A percentile compares a stretch with the other conserved stretches of the same genome.
Evolutionary conservation across 352 stramenopile species (phyloP).

Genomic region (Globisporangium ultimum): DNA sequence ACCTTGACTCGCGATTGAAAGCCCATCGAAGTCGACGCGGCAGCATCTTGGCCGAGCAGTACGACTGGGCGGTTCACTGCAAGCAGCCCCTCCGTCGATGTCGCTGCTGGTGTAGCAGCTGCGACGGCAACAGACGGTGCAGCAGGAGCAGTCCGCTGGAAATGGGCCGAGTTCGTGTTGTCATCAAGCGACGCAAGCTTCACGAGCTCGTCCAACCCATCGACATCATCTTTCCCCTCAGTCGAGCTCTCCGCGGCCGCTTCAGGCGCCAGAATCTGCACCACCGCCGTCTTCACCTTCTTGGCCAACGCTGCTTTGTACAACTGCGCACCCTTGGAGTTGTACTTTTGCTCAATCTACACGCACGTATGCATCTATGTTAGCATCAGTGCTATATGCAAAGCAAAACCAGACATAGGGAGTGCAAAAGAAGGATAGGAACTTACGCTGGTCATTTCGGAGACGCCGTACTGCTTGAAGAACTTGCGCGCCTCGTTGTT

Average conservation of each 20-base stretch:
- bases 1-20: conserved; percentile 69
- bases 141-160: conserved; percentile 30
- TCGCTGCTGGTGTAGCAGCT: conserved; percentile 7
- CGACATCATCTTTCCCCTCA: conserved; percentile 36
- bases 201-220: conserved; percentile 77
- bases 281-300: conserved; percentile 71
- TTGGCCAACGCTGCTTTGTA: conserved; percentile 85
- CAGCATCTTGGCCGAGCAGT: conserved; percentile 59
- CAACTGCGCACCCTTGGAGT: conserved; percentile 85
- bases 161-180: conserved; percentile 31
- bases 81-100: conserved; percentile 34
- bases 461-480: conserved; percentile 91
- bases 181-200: conserved; percentile 58
- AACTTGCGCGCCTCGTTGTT: conserved; percentile 92
- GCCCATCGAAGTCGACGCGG: conserved; percentile 29
- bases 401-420: too few relatives aligned
- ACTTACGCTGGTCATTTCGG: conserved; percentile 85
- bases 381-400: not conserved
- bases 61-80: conserved; percentile 69
- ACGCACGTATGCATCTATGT: not conserved
- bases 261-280: conserved; percentile 50
- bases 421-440: too few relatives aligned
- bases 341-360: conserved; percentile 91
- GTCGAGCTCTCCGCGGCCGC: conserved; percentile 36
- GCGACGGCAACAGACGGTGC: conserved; percentile 3